Percentiles rank a stretch among this genome's conserved stretches.
phyloP scores from a whole-genome alignment of 768 basidiomycete genomes.

The Fomitopsis serialis region DNA sequence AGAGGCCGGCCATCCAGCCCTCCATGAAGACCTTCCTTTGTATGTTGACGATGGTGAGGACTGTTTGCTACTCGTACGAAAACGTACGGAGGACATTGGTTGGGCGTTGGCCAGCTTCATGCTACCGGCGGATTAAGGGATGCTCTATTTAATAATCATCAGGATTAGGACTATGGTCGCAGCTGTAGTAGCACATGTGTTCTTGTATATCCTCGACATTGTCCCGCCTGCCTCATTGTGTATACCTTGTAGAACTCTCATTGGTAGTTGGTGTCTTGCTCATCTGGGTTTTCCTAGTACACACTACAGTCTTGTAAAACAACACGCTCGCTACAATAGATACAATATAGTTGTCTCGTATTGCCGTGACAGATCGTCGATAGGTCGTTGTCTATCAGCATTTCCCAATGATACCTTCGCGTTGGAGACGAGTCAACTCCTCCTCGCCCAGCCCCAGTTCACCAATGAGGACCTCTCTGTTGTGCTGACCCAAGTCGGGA shows the following conservation, averaged over 20 bases:
- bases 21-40: conserved; percentile 66
- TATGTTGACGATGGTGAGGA: conserved; percentile 76
- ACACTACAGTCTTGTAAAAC: not conserved
- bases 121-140: conserved; percentile 43
- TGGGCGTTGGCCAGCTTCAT: conserved; percentile 85
- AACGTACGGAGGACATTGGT: conserved; percentile 50
- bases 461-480: conserved; percentile 25
- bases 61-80: conserved; percentile 69
- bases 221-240: not conserved
- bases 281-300: not conserved
- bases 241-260: not conserved
- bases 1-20: conserved; percentile 75
- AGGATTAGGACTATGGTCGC: conserved; percentile 9
- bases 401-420: conserved; percentile 21
- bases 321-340: not conserved
- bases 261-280: not conserved
- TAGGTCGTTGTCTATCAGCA: not conserved
- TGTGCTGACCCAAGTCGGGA: conserved; percentile 51
- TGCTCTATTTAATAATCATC: not conserved
- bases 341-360: not conserved
- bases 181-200: not conserved
- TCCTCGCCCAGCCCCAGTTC: conserved; percentile 23
- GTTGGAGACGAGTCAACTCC: conserved; percentile 19
- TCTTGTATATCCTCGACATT: not conserved
- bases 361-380: not conserved